Conservation (phyloP, 75 land plant genomes). For the Cunninghamia lanceolata region DNA sequence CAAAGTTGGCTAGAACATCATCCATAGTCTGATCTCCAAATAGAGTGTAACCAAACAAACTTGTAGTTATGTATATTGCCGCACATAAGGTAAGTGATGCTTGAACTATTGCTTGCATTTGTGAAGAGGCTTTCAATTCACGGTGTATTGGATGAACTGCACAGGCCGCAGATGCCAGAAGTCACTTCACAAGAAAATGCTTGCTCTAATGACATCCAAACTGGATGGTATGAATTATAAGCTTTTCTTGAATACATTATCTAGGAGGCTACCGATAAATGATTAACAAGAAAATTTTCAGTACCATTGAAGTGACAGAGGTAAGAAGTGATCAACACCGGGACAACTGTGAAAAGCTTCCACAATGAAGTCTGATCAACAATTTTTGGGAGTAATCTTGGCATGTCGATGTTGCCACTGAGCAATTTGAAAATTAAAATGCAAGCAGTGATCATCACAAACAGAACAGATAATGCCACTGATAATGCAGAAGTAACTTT, state of each 20-base stretch:
- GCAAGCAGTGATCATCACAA: slow-evolving; percentile 27
- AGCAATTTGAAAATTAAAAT: slow-evolving; percentile 23
- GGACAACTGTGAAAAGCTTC: slow-evolving; percentile 40
- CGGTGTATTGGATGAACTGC: slow-evolving; percentile 43
- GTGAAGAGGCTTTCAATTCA: slow-evolving; percentile 21
- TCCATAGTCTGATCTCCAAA: slow-evolving; percentile 28
- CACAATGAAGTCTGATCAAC: slow-evolving; percentile 30
- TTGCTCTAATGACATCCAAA: not conserved
- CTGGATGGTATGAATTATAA: not conserved
- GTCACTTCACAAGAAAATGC: not conserved
- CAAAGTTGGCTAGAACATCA: slow-evolving; percentile 40
- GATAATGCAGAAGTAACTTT: slow-evolving; percentile 38
- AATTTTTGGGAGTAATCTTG: slow-evolving; percentile 27
- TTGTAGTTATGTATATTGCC: slow-evolving; percentile 27
- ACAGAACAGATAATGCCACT: slow-evolving; percentile 38
- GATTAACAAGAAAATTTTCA: not conserved
- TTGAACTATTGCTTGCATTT: slow-evolving; percentile 12
- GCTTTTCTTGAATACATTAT: not conserved
- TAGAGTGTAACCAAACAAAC: slow-evolving; percentile 29
- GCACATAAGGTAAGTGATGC: slow-evolving; percentile 19
- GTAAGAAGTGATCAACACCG: slow-evolving; percentile 34
- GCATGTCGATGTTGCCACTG: slow-evolving; percentile 20
- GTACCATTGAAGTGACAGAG: slow-evolving; percentile 48
- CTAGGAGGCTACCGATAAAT: not conserved
- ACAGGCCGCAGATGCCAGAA: not conserved